Conservation (phyloP, 768 basidiomycete species). For the Hirschioporus abietinus region DNA sequence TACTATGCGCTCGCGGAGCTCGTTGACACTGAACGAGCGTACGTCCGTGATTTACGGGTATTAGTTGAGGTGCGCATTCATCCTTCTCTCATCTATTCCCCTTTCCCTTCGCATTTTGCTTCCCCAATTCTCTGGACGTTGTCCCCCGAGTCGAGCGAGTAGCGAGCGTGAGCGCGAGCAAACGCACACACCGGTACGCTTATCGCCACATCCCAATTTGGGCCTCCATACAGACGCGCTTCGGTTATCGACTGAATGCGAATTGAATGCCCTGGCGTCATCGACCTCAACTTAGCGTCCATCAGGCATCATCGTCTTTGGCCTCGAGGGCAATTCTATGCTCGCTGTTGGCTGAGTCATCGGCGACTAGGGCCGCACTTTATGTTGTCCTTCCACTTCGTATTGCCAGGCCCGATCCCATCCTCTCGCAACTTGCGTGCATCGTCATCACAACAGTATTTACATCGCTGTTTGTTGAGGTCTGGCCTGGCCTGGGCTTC, state of each 20-base stretch:
- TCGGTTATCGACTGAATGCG: not conserved
- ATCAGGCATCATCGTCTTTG: not conserved
- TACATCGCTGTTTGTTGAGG: too few species aligned
- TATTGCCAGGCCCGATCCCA: too few species aligned
- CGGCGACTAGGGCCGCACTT: too few species aligned
- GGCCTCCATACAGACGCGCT: too few species aligned
- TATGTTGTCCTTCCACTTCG: too few species aligned
- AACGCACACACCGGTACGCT: not conserved
- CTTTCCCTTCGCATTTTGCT: constrained; percentile 4
- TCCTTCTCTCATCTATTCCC: not conserved
- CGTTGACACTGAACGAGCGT: constrained; percentile 78
- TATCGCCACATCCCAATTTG: not conserved
- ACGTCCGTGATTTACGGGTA: constrained; percentile 70
- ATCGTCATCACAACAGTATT: too few species aligned
- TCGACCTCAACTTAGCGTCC: not conserved
- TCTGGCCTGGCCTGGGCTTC: too few species aligned
- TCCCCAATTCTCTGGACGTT: not conserved
- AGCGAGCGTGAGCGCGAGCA: not conserved
- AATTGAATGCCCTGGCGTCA: not conserved
- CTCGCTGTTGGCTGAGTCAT: too few species aligned
- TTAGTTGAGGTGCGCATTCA: constrained; percentile 56
- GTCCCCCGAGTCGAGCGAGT: not conserved
- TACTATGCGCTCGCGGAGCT: constrained; percentile 83
- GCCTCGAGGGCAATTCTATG: not conserved
- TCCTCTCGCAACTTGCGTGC: too few species aligned